Conservation (phyloP, 768 basidiomycete genomes). For the Tephrocybe rancida region DNA sequence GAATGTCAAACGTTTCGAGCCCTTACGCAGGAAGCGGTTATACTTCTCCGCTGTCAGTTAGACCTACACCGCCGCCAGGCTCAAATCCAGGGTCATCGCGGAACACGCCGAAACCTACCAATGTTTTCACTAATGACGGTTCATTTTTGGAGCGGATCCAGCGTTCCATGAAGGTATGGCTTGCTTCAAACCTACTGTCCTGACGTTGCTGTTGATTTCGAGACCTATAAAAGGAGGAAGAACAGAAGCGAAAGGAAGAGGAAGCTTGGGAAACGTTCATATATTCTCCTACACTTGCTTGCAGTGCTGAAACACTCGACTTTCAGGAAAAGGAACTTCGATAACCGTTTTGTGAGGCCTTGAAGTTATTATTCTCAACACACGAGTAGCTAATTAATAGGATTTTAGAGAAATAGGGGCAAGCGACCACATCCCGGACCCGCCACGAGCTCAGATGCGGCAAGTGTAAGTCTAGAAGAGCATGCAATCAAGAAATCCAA, state of each 20-base stretch:
- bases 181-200: background rate
- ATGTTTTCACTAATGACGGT: conserved; percentile 72
- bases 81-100: conserved; percentile 31
- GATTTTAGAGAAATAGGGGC: conserved; percentile 54
- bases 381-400: too few species aligned
- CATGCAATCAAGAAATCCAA: conserved; percentile 43
- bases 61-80: conserved; percentile 9
- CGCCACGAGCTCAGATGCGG: conserved; percentile 9
- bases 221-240: conserved; percentile 52
- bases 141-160: conserved; percentile 70
- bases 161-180: conserved; percentile 48
- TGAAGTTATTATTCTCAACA: too few species aligned
- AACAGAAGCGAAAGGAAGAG: conserved; percentile 56
- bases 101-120: conserved; percentile 40
- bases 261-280: conserved; percentile 52
- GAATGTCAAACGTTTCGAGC: conserved; percentile 18
- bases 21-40: conserved; percentile 5
- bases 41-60: conserved; percentile 12
- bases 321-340: conserved; percentile 60
- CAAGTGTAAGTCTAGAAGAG: conserved; percentile 29
- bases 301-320: conserved; percentile 4
- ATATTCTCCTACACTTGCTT: background rate
- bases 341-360: conserved; percentile 39
- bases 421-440: conserved; percentile 52
- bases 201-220: background rate